Evolutionary conservation across 2,329 filamentous ascomycete species (phyloP), one percentile per base, ranked within the genome.

Genomic region (Fusarium poae): DNA sequence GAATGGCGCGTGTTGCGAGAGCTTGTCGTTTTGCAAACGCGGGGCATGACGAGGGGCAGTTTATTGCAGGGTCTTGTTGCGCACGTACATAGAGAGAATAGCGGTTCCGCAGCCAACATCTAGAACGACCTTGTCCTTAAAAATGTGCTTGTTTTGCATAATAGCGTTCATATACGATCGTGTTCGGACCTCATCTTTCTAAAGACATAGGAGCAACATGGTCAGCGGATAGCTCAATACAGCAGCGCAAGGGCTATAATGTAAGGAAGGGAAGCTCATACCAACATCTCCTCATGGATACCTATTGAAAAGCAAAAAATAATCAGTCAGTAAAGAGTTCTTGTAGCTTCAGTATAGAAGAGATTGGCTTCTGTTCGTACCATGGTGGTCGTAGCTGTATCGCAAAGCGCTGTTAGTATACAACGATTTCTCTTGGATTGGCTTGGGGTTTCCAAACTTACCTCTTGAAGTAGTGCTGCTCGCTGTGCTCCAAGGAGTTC

Each of bases 381-480:
- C 95, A 87, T 98, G 95, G 83, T 98, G 96, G 81, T 98, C 97
- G 82, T 98, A 98, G 82, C 94, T 97, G 80, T 72, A 52, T 55
- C 21, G 57, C 68, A 57, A 65, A 53, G 51, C 54, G 49, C 59
- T 59, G 76, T 85, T 74, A 85, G 80, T 75, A 77, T 65, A 54
- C 43, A 44, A 46, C 40, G 29, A 40, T 44, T 51, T 70, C 20
- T 48, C 48, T 49, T 32, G 18, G n/a, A 27, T 30, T 44, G 13
- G 10, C 21, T 20, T 50, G n/a, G 23, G 35, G n/a, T 35, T 37
- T 48, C 46, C 32, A 65, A 62, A 79, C 75, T 68, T 64, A 97
- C 94, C 94, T 97, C 84, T 97, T 98, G 85, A 98, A 98, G 86
- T 98, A 99, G 82, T 98, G 96, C 81, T 97, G 94, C 86, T 99